Evolutionary conservation across 306 rosid species (phyloP), one percentile per base, ranked within the genome.

Genomic region (Psophocarpus tetragonolobus): DNA sequence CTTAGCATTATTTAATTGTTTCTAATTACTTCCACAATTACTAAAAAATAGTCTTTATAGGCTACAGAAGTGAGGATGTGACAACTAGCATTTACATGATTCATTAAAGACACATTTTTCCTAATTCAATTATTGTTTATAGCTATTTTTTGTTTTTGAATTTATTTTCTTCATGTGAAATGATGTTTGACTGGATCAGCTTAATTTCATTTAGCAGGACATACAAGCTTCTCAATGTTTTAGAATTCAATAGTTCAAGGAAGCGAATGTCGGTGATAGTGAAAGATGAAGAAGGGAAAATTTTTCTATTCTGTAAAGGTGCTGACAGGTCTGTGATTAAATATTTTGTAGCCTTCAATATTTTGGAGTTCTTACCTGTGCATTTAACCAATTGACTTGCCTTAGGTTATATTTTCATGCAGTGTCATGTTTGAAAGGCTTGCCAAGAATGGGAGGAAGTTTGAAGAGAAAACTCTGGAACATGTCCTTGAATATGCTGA

Each of bases 371-470:
- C 24, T 70, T 51, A 63, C 45, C 65, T 63, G 27, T 42, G 41
- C 32, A 74, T 70, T 82, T 58, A 65, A 62, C 74, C 2, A 81
- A 61, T 32, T 32, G 64, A 71, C 56, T 39, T 51, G 30, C 61
- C 69, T 29, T 76, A 44, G 32, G 29, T 68, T 64, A 36, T 78
- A 39, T 81, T 38, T 82, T 62, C 53, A 21, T 81, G 64, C 91
- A 94, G 98, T 87, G 96, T 94, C 68, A 94, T 94, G 97, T 88
- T 92, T 80, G 96, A 89, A 74, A 92, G 89, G 88, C 92, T 94
- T 68, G 51, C 85, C 73, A 21, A 70, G 77, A 65, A 80, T 81
- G 94, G 93, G 47, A 87, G 83, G 73, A 82, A 71, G 75, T 94
- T 85, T 84, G 92, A 90, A 74, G 87, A 70, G 68, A 74, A 87